Evolutionary conservation across 805 yeast species (phyloP).

Genomic region (Ogataea pini): DNA sequence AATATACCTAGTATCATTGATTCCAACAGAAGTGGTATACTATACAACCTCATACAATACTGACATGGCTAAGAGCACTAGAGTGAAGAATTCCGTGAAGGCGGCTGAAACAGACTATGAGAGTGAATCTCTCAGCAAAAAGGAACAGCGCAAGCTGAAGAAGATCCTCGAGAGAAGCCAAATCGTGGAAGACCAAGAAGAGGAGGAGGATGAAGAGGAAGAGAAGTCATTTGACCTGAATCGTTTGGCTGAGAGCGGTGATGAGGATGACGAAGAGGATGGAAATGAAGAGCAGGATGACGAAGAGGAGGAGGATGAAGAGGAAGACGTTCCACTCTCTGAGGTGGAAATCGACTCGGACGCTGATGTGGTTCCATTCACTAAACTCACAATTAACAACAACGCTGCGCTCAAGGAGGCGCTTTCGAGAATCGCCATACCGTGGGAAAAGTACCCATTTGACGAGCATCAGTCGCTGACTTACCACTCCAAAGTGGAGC

Average conservation of each 20-base stretch:
- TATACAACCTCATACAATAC: not conserved
- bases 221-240: slow-evolving; percentile 41
- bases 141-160: slow-evolving; percentile 43
- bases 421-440: slow-evolving; percentile 64
- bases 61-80: slow-evolving; percentile 22
- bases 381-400: slow-evolving; percentile 87
- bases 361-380: slow-evolving; percentile 91
- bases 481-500: slow-evolving; percentile 58
- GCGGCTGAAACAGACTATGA: slow-evolving; percentile 41
- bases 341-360: slow-evolving; percentile 93
- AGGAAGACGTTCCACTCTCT: slow-evolving; percentile 82
- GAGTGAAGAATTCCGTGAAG: slow-evolving; percentile 18
- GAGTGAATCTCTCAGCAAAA: slow-evolving; percentile 57
- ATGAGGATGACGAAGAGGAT: slow-evolving; percentile 31
- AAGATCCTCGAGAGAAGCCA: slow-evolving; percentile 30
- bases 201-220: slow-evolving; percentile 35
- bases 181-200: slow-evolving; percentile 37
- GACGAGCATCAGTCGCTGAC: slow-evolving; percentile 80
- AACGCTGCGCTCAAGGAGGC: slow-evolving; percentile 76
- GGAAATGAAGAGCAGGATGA: slow-evolving; percentile 49
- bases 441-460: slow-evolving; percentile 68
- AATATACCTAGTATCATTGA: not conserved
- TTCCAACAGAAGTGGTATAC: not conserved
- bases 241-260: slow-evolving; percentile 28
- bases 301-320: slow-evolving; percentile 64